Percentiles rank a stretch among this genome's conserved stretches.
phyloP scores from a whole-genome alignment of 306 rosid species.

The cucumber (Cucumis sativus) region Cucumber_9930_V3 NC_026661.2:10253001-10253500 shows the following conservation, averaged over 20 bases:
- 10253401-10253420: constrained; percentile 43
- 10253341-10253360: not conserved
- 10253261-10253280: constrained; percentile 90
- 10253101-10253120: too few relatives aligned
- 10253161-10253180: not conserved
- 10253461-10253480: constrained; percentile 73
- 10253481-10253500: constrained; percentile 85
- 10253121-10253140: not conserved
- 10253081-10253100: too few relatives aligned
- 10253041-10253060: too few relatives aligned
- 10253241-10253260: constrained; percentile 84
- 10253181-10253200: not conserved
- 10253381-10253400: not conserved
- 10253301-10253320: constrained; percentile 83
- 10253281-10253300: constrained; percentile 68
- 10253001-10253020: too few relatives aligned
- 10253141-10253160: not conserved
- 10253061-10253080: too few relatives aligned
- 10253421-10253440: constrained; percentile 63
- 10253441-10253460: constrained; percentile 78
- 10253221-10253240: constrained; percentile 79
- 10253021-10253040: too few relatives aligned
- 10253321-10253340: constrained; percentile 21
- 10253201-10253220: constrained; percentile 51
- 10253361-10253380: not conserved